Evolutionary conservation across 345 rosid genomes (phyloP), one percentile per base, ranked within the genome.

Genomic region (Rhodamnia rubescens): DNA sequence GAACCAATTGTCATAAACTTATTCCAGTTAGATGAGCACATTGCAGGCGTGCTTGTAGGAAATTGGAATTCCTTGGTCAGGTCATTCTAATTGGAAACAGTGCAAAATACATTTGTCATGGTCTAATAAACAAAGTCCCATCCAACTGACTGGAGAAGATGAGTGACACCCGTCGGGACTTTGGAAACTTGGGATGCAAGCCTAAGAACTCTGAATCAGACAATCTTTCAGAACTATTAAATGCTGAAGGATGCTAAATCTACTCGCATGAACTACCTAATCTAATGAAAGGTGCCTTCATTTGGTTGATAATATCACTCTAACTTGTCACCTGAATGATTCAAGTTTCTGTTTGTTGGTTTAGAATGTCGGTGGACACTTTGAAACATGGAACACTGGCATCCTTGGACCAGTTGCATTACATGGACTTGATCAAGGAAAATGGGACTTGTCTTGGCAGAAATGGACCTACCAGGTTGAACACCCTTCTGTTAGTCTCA

Each of bases 401-500:
- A 95, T 97, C 92, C 93, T 94, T 7, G 99, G 99, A 74, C 98
- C 99, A 15, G 99, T 98, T 74, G 99, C 96, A 87, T 87, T 98
- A 80, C 98, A 93, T 74, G 99, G 99, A 54, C 95, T 95, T 86
- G 92, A 92, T 85, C 95, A 93, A 87, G 99, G 98, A 83, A 96
- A 96, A 90, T 88, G 90, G 93, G 99, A 96, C 89, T 88, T 98
- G 83, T 93, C 99, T 83, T 91, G 98, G 98, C 96, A 95, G 86
- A 95, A 94, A 82, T 98, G 99, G 99, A 98, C 99, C 44, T 98
- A 98, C 82, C 99, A 96, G 98, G 98, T 96, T 75, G 29, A 81
- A 53, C 52, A 89, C 52, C 83, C 58, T 83, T 80, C 55, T 83
- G 16, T 53, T 61, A 32, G 69, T 21, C 22, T 86, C 50, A 80